Percentiles rank a stretch among this genome's conserved stretches.
phyloP scores from a whole-genome alignment of 495 filamentous ascomycete species.

The Aspergillus sparsus region DNA sequence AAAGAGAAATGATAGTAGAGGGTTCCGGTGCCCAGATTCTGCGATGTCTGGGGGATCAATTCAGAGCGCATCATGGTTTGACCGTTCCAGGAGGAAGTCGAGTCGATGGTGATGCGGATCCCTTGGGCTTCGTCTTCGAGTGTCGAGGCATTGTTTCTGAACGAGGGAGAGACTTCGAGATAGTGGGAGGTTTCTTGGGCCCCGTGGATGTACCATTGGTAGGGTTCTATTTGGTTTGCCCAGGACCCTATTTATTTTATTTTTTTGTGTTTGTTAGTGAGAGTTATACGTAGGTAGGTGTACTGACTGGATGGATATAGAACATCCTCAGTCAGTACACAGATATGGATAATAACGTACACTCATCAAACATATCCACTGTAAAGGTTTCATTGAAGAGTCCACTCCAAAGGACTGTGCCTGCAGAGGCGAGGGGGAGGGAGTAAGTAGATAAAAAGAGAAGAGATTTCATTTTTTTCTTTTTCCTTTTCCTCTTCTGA shows the following conservation, averaged over 20 bases:
- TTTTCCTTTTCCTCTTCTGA: background rate
- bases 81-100: conserved; percentile 62
- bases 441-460: conserved; percentile 9
- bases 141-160: conserved; percentile 68
- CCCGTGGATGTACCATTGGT: conserved; percentile 76
- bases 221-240: conserved; percentile 64
- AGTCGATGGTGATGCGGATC: conserved; percentile 65
- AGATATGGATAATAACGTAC: conserved; percentile 18
- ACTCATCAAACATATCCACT: conserved; percentile 28
- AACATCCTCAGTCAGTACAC: too few species aligned
- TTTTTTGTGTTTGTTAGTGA: background rate
- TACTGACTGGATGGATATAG: too few species aligned
- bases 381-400: conserved; percentile 28
- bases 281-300: too few species aligned
- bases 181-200: conserved; percentile 54
- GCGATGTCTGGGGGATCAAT: conserved; percentile 68
- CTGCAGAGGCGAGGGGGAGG: conserved; percentile 25
- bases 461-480: conserved; percentile 31
- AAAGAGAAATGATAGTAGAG: conserved; percentile 73
- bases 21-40: conserved; percentile 60
- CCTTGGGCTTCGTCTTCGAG: conserved; percentile 56
- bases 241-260: conserved; percentile 56
- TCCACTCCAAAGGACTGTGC: conserved; percentile 32
- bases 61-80: conserved; percentile 62
- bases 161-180: conserved; percentile 54